These are phyloP conservation scores for Pythium dissimile DNA, from an alignment of 352 stramenopile species.

Conservation along the genomic window DNA sequence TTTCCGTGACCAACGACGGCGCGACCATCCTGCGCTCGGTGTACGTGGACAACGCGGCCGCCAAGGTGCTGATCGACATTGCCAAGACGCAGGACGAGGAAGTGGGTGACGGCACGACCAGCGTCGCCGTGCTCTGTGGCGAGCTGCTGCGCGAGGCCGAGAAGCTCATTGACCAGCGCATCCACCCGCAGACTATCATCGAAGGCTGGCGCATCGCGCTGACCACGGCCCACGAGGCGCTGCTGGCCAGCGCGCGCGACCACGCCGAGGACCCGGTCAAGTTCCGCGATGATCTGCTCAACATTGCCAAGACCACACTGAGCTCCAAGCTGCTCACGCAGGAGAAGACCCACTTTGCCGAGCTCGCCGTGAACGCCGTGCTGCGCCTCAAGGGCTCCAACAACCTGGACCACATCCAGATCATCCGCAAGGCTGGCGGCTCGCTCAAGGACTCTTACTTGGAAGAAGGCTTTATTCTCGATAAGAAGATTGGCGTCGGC, in stretches of 20 bases:
- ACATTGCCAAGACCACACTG: constrained; percentile 98
- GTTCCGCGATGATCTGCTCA: constrained; percentile 95
- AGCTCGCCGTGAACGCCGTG: constrained; percentile 96
- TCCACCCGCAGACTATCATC: constrained; percentile 99
- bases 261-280: constrained; percentile 71
- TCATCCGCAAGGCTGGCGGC: constrained; percentile 98
- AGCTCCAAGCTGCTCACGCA: constrained; percentile 98
- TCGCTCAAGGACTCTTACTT: constrained; percentile 97
- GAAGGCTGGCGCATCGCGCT: constrained; percentile 96
- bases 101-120: constrained; percentile 98
- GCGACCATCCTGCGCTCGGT: constrained; percentile 98
- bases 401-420: constrained; percentile 99
- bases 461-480: constrained; percentile 97
- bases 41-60: constrained; percentile 98
- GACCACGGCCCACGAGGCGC: constrained; percentile 85
- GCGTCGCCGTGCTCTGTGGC: constrained; percentile 95
- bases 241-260: constrained; percentile 84
- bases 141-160: constrained; percentile 97
- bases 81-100: constrained; percentile 98
- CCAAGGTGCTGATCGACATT: constrained; percentile 99
- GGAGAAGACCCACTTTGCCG: constrained; percentile 97
- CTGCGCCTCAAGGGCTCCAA: constrained; percentile 93
- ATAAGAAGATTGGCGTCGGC: constrained; percentile 96
- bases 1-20: constrained; percentile 98
- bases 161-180: constrained; percentile 93